phyloP scores from a whole-genome alignment of 306 rosid species.

The Pachyrhizus erosus region DNA sequence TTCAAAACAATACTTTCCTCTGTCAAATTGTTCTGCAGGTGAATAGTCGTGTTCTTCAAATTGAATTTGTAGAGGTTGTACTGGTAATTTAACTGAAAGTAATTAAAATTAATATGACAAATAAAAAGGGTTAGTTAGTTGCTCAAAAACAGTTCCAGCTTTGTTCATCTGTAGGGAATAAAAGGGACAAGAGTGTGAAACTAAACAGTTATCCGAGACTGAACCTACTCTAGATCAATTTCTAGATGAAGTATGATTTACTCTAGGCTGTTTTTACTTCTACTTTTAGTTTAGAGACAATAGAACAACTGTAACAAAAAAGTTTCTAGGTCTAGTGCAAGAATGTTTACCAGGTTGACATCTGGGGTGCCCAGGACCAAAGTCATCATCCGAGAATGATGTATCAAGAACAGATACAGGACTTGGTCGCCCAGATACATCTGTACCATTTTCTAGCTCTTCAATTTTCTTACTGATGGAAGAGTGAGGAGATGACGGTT shows the following conservation, averaged over 20 bases:
- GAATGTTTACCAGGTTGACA: conserved; percentile 60
- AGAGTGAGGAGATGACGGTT: conserved; percentile 56
- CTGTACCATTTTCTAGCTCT: conserved; percentile 53
- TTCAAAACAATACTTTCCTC: conserved; percentile 50
- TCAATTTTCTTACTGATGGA: conserved; percentile 48
- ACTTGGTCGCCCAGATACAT: conserved; percentile 77
- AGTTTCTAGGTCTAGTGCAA: conserved; percentile 14
- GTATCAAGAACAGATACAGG: conserved; percentile 91
- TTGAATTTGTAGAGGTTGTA: conserved; percentile 67
- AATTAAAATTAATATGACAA: conserved; percentile 29
- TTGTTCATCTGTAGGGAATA: neutral
- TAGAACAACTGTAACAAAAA: neutral
- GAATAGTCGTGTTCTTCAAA: conserved; percentile 69
- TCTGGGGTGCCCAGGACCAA: conserved; percentile 55
- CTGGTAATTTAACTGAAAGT: conserved; percentile 56
- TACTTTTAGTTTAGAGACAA: neutral
- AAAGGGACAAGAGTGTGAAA: conserved; percentile 10
- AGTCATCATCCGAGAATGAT: conserved; percentile 70
- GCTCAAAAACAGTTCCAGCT: conserved; percentile 3
- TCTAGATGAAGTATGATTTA: neutral
- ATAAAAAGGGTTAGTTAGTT: conserved; percentile 24
- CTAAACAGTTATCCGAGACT: conserved; percentile 20
- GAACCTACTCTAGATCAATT: conserved; percentile 13
- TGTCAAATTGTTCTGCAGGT: conserved; percentile 50
- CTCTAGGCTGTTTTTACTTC: neutral